Base-by-base conservation (phyloP, 495 filamentous ascomycete species). In the Penicillium paradoxum region DNA sequence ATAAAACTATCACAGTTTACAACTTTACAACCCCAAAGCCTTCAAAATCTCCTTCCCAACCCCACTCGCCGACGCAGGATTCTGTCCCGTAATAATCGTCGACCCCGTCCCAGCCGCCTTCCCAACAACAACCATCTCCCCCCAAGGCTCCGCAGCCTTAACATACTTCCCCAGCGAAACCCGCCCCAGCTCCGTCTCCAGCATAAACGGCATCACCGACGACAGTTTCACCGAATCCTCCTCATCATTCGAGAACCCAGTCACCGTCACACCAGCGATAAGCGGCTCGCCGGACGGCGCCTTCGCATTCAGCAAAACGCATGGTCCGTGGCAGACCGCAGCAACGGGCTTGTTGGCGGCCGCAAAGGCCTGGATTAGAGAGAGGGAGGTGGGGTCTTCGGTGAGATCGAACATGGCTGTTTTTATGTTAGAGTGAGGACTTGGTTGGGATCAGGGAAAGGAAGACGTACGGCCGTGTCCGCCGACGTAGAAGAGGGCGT, bases 371-470 rank as follows among this genome's bases (percentile, higher is more conserved):
- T 72, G 65, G 58, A 85, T 80, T 0, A 89, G 63, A 3, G 73
- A 60, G 45, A 83, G 73, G 18, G 79, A 83, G 27, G 65, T 67
- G 1, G 63, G 34, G 63, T 83, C 76, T 9, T 54, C 59, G 22
- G 74, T 72, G 1, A 89, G 75, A 56, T 89, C 87, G 65, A 81
- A 90, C 84, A 90, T 87, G 54, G 87, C 80, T 83, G 17, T n/a
- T 25, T 27, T 27, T 1, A 0, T 0, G 29, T 39, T 38, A 15
- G 32, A 45, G 6, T 18, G 52, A 24, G 34, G 19, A 15, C 55
- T 54, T 36, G 24, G 17, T 8, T 18, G 29, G 34, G 1, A 38
- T 51, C 3, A 7, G 24, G 24, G 7, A 32, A 32, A 36, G 32
- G 8, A 9, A 15, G 22, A 49, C 1, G n/a, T 69, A 83, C 81